These are phyloP conservation scores for Diutina siamensis DNA, from an alignment of 1,139 yeast genomes.

Conservation along the genomic window DNA sequence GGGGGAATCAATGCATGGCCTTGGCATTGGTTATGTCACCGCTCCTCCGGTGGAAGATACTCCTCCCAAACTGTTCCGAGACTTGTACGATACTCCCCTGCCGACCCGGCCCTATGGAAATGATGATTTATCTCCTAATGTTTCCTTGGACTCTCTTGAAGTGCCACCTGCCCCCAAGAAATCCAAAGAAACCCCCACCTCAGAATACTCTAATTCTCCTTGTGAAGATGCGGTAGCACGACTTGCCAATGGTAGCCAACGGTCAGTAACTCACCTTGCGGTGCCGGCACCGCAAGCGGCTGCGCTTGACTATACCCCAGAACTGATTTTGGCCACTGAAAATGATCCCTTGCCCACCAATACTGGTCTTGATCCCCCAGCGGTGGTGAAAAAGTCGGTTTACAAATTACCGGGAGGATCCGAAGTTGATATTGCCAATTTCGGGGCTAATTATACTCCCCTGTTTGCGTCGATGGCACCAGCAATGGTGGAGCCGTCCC, in stretches of 20 bases:
- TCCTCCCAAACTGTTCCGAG: background rate
- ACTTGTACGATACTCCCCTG: constrained; percentile 5
- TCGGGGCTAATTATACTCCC: background rate
- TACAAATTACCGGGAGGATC: background rate
- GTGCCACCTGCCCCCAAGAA: background rate
- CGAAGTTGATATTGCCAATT: constrained; percentile 2
- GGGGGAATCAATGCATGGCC: background rate
- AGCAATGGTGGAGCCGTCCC: background rate
- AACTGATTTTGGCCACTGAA: background rate
- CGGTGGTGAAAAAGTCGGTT: background rate
- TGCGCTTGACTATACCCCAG: background rate
- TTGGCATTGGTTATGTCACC: constrained; percentile 4
- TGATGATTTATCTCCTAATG: background rate
- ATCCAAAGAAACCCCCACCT: background rate
- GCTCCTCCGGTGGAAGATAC: background rate
- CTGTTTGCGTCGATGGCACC: background rate
- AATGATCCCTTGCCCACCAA: background rate
- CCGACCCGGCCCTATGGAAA: background rate
- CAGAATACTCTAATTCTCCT: background rate
- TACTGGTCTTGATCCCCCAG: background rate
- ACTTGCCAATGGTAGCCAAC: background rate
- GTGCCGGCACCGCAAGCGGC: constrained; percentile 1
- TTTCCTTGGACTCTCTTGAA: background rate
- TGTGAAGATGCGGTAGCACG: background rate
- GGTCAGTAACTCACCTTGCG: background rate